These are phyloP conservation scores for Vitis cinerea DNA, from an alignment of 164 flowering plant genomes.

Conservation along the genomic window DNA sequence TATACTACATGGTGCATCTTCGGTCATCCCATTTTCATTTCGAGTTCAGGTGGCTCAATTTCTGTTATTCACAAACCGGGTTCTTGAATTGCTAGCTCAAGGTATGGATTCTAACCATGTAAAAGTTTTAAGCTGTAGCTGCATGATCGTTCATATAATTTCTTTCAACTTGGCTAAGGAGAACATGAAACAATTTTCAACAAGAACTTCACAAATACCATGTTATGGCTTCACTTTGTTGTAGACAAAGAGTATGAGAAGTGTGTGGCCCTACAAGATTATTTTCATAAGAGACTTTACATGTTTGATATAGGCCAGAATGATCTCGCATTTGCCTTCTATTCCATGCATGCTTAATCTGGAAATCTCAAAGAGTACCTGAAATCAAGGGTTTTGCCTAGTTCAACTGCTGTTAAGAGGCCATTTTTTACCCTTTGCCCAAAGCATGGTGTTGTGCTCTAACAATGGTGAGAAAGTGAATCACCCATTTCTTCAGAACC, in stretches of 20 bases:
- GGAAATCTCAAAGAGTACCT: no score
- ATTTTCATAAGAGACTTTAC: conserved; percentile 67
- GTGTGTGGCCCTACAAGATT: conserved; percentile 58
- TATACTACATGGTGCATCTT: conserved; percentile 62
- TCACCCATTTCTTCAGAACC: no score
- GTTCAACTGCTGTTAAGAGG: no score
- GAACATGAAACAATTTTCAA: no score
- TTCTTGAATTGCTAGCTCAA: conserved; percentile 58
- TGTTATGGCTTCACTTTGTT: conserved; percentile 4
- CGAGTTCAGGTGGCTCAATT: conserved; percentile 84
- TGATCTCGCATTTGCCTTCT: conserved; percentile 89
- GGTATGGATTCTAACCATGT: conserved; percentile 22
- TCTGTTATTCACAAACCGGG: conserved; percentile 65
- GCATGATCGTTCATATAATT: no score
- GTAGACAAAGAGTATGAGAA: conserved; percentile 56
- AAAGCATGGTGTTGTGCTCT: no score
- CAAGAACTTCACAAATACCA: no score
- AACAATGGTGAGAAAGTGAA: no score
- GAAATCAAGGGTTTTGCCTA: no score
- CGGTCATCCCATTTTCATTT: conserved; percentile 84
- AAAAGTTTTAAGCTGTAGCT: no score
- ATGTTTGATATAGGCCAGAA: conserved; percentile 97
- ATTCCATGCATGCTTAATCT: conserved; percentile 29
- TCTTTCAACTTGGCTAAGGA: no score
- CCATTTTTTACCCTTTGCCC: no score